Evolutionary conservation across 768 basidiomycete genomes (phyloP), one percentile per base, ranked within the genome.

Genomic region (Amyloporia xantha): DNA sequence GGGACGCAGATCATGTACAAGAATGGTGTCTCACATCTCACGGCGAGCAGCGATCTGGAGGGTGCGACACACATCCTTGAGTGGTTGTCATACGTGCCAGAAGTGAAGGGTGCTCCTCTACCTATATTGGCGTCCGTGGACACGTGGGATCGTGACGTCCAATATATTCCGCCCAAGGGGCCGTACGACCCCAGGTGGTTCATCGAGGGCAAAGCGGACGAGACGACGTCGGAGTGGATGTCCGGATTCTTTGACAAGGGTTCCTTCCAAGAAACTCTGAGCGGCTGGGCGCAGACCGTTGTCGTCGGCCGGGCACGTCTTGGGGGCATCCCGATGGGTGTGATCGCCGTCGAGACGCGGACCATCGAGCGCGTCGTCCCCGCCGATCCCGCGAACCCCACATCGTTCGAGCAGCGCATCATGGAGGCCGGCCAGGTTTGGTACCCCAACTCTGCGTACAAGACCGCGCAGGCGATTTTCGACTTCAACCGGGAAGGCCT

Each of bases 1-100:
- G 96, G 96, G 47, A 98, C 96, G n/a, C 96, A 99, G 63, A 98
- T 99, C 74, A 98, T 99, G 96, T 89, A 92, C 81, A 97, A 97
- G 81, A 99, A 99, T 63, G 96, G 96, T 69, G 90, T 98, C 48
- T 96, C 95, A 4, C 96, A 99, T 65, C 72, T 98, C 50, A 94
- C 91, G 3, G 94, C 96, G 27, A 81, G 81, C 59, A 97, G 92
- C 64, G 96, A 99, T 64, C 72, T 99, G 27, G 91, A 98, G 66
- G 96, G 96, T 50, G 92, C 94, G 13, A 84, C 85, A 21, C 87
- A 93, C 51, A 97, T 98, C 56, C 71, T 97, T 39, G 81, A 92
- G 57, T 99, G 96, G 92, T 65, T 99, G 51, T 89, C 93, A 7
- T 99, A 92, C 65, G 78, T 98, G 2, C 95, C 96, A 9, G 87